phyloP scores from a whole-genome alignment of 2,329 filamentous ascomycete species.

The Penicillium sp. region DNA sequence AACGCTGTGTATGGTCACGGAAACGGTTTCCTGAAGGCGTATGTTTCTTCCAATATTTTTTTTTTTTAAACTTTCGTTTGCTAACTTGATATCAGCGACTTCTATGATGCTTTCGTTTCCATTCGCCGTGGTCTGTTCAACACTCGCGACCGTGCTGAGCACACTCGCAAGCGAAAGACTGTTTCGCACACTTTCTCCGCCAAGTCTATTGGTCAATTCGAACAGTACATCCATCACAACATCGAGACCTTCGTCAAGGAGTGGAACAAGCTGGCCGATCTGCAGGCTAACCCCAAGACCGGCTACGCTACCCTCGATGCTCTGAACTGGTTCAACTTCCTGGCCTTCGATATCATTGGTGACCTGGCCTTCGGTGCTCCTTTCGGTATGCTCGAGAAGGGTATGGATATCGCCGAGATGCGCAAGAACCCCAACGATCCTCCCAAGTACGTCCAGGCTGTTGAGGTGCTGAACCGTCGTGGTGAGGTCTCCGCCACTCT shows the following conservation, averaged over 20 bases:
- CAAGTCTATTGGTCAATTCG: constrained; percentile 81
- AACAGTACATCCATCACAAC: constrained; percentile 85
- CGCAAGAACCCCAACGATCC: constrained; percentile 62
- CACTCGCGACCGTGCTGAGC: constrained; percentile 78
- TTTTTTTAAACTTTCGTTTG: neutral
- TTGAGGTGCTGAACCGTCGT: constrained; percentile 85
- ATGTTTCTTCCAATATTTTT: constrained; percentile 30
- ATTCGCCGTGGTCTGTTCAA: constrained; percentile 88
- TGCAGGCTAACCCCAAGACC: constrained; percentile 50
- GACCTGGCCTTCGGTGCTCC: constrained; percentile 73
- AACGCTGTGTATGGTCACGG: constrained; percentile 77
- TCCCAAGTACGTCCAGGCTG: constrained; percentile 73
- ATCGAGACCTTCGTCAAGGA: constrained; percentile 73
- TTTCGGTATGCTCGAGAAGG: constrained; percentile 80
- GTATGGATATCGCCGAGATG: constrained; percentile 77
- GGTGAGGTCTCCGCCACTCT: constrained; percentile 84
- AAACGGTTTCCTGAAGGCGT: constrained; percentile 75
- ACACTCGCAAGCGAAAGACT: constrained; percentile 86
- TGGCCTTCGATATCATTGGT: constrained; percentile 64
- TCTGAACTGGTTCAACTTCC: constrained; percentile 78
- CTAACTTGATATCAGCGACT: constrained; percentile 60
- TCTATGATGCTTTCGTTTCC: constrained; percentile 90
- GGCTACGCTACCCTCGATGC: constrained; percentile 70
- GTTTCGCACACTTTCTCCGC: constrained; percentile 84
- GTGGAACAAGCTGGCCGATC: constrained; percentile 68